Base-by-base conservation (phyloP, 192 early-diverging fungal genomes). In the Chytriomyces sp. region DNA sequence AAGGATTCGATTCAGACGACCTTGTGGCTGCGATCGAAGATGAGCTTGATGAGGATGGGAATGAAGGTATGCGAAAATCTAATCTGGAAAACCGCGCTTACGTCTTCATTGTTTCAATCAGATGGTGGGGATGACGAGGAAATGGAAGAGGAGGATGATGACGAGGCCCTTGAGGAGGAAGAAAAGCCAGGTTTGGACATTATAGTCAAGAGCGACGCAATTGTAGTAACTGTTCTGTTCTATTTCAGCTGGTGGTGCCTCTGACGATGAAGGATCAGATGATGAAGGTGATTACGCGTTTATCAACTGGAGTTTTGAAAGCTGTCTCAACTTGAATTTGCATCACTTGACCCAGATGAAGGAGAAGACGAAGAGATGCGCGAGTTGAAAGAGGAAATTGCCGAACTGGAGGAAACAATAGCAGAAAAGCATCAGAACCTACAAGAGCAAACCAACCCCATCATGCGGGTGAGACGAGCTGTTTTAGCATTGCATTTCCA, bases 401-500 rank as follows among this genome's bases (percentile, higher is more conserved):
- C 72, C 35, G 90, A 91, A 46, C 63, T 93, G 70, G 86, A 91
- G 53, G 72, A 70, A 5, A 87, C 84, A 45, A 82, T 93, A 67
- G 78, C 86, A 20, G 86, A 89, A 5, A 91, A 87, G 62, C 67
- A 81, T 44, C 81, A 82, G 0, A 84, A 91, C 66, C 53, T 91
- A 3, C 70, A 82, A 0, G 82, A 86, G 20, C 90, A 92, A 18
- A 84, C 87, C 5, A 93, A 94, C 80, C 87, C 88, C 6, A 91
- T 94, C 74, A 81, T 94, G 66, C 89, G 86, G 88, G 93, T 93
- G 85, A 73, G 20, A 28, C 13, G 45, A 26, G 13, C 43, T 6
- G 13, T 26, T 7, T 61, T 23, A 44, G 26, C 49, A 20, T 35
- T 6, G 53, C n/a, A 64, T 45, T 5, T 35, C 50, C 1, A 18